phyloP scores from a whole-genome alignment of 164 flowering plant genomes.

The Stephania cephalantha region DNA sequence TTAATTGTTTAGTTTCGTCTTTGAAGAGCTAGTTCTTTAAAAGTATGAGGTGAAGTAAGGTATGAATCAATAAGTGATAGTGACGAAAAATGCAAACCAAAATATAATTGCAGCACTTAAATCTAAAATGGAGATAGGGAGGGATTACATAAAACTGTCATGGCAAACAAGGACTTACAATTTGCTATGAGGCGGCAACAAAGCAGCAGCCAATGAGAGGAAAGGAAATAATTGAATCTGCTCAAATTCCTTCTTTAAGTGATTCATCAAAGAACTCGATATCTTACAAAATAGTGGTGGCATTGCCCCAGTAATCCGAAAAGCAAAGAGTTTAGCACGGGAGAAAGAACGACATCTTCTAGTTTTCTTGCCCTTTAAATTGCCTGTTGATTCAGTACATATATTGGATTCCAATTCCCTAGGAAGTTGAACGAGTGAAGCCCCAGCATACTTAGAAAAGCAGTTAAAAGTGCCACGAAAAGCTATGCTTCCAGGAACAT shows the following conservation, averaged over 20 bases:
- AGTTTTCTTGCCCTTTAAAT: slow-evolving; percentile 17
- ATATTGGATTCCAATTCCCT: slow-evolving; percentile 29
- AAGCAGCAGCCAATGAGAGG: slow-evolving; percentile 66
- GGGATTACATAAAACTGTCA: neutral
- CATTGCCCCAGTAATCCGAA: slow-evolving; percentile 17
- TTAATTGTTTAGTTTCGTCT: neutral
- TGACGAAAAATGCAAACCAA: neutral
- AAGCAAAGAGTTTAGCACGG: slow-evolving; percentile 24
- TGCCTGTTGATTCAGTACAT: slow-evolving; percentile 20
- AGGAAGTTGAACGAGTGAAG: slow-evolving; percentile 38
- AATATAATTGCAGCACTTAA: neutral
- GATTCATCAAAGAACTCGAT: slow-evolving; percentile 32
- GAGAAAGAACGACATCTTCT: slow-evolving; percentile 22
- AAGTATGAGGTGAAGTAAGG: neutral
- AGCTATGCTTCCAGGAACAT: slow-evolving; percentile 49
- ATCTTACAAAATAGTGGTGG: slow-evolving; percentile 34
- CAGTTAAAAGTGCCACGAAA: slow-evolving; percentile 58
- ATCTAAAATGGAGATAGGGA: neutral
- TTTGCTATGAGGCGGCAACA: slow-evolving; percentile 59
- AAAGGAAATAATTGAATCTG: slow-evolving; percentile 41
- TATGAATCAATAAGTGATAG: neutral
- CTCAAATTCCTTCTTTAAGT: slow-evolving; percentile 33
- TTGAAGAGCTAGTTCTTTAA: neutral
- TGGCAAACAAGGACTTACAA: slow-evolving; percentile 40
- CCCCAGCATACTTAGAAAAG: slow-evolving; percentile 61